These are phyloP conservation scores for Fusarium sp. DNA, from an alignment of 2,329 filamentous ascomycete species.

Conservation along the genomic window DNA sequence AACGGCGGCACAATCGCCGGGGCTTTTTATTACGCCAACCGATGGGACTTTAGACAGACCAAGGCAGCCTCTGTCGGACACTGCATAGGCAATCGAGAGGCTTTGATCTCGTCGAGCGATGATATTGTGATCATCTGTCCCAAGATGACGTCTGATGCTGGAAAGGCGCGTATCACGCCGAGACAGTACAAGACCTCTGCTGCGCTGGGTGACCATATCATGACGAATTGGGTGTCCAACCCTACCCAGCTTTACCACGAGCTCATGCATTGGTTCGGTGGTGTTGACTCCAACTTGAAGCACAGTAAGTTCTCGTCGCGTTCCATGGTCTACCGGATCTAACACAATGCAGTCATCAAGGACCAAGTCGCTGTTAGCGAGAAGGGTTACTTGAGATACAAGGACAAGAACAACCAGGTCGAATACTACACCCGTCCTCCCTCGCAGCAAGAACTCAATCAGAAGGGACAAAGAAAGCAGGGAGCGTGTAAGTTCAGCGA, in stretches of 20 bases:
- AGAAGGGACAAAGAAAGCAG: neutral
- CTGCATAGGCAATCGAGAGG: slow-evolving; percentile 5
- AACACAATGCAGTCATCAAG: neutral
- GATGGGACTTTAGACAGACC: neutral
- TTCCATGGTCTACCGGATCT: neutral
- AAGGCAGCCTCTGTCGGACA: neutral
- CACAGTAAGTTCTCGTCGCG: neutral
- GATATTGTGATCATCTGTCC: neutral
- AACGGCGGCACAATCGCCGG: neutral
- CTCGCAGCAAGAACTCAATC: neutral
- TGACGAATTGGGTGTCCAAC: neutral
- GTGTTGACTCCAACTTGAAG: neutral
- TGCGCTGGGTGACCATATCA: neutral
- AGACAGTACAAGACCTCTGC: neutral
- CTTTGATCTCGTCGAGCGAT: neutral
- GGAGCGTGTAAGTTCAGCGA: neutral
- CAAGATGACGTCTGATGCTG: neutral
- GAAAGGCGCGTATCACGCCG: neutral
- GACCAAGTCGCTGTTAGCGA: neutral
- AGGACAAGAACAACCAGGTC: neutral
- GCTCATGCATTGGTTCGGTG: slow-evolving; percentile 12
- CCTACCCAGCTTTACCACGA: slow-evolving; percentile 6
- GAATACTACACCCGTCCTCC: neutral
- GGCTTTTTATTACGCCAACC: neutral
- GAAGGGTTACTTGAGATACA: neutral